A percentile compares a stretch with the other conserved stretches of the same genome.
phyloP scores from a whole-genome alignment of 2,329 filamentous ascomycete species.

The Arthroderma uncinatum region DNA sequence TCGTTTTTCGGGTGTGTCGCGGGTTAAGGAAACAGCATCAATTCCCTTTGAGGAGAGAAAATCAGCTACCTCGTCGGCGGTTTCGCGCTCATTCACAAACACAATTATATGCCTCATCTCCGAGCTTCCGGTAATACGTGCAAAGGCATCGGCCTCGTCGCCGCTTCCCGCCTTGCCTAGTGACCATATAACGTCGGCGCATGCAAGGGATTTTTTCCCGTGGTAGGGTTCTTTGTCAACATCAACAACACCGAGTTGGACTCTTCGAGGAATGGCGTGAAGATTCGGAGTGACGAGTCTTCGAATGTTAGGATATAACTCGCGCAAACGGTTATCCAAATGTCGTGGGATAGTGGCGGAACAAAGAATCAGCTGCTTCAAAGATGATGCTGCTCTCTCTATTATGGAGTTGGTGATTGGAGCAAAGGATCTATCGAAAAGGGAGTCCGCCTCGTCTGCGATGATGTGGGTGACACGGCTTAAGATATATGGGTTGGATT shows the following conservation, averaged over 20 bases:
- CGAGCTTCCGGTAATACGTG: constrained; percentile 31
- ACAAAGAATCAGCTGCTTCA: constrained; percentile 81
- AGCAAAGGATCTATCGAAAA: constrained; percentile 86
- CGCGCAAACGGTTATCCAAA: constrained; percentile 72
- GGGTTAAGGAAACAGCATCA: constrained; percentile 70
- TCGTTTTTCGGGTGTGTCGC: constrained; percentile 69
- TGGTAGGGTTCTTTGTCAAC: constrained; percentile 85
- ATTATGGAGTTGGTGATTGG: constrained; percentile 73
- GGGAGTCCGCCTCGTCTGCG: constrained; percentile 89
- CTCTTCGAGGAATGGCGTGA: constrained; percentile 86
- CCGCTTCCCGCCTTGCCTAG: constrained; percentile 67
- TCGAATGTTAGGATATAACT: constrained; percentile 68
- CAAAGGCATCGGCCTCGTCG: constrained; percentile 22
- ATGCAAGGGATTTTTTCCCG: constrained; percentile 85
- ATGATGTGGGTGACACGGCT: constrained; percentile 83
- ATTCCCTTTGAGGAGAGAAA: constrained; percentile 79
- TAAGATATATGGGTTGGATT: constrained; percentile 81
- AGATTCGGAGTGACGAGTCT: constrained; percentile 91
- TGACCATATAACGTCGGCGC: constrained; percentile 87
- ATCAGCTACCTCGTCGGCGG: constrained; percentile 65
- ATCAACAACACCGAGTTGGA: constrained; percentile 88
- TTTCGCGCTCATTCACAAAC: constrained; percentile 93
- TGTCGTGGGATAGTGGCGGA: constrained; percentile 90
- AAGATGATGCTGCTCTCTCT: constrained; percentile 65
- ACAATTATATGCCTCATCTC: constrained; percentile 80